Evolutionary conservation across 2,329 filamentous ascomycete genomes (phyloP), one percentile per base, ranked within the genome.

Genomic region (Colletotrichum salicis): DNA sequence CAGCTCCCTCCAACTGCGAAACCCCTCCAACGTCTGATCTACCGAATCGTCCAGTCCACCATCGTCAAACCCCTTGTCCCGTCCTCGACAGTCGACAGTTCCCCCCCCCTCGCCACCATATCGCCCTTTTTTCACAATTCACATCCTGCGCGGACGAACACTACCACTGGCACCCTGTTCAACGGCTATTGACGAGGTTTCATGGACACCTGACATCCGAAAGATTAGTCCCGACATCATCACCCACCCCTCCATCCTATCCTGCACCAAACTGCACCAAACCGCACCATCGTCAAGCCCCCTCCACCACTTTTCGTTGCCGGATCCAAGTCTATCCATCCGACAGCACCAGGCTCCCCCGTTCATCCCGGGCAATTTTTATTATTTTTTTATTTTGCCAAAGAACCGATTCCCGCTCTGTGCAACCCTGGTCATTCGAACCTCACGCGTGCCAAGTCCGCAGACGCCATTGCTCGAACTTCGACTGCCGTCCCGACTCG

Each of bases 11-110:
- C 73, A 77, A 77, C 76, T 79, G 76, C 84, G 83, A 87, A 86
- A 86, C 84, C 76, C 70, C 79, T 83, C 81, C 79, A 81, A 81
- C 82, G 84, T 86, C 83, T 86, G 82, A 83, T 84, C 82, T 79
- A 76, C 77, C 52, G 55, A 63, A 41, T 64, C 67, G 60, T 52
- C 69, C 48, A 68, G 68, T 64, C 68, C 68, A 72, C 45, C 60
- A 33, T 45, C 61, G 27, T 41, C 22, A 60, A 51, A 27, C 48
- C 27, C 63, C 64, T 52, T n/a, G 61, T 48, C 58, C 56, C 52
- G 63, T 54, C 62, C 70, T 35, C 11, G 48, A n/a, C 33, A 12
- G 33, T 37, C n/a, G 15, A 22, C 35, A 45, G 52, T 70, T 73
- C 41, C 41, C 76, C 27, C 27, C 27, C 27, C 27, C 27, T 71